Evolutionary conservation across 805 yeast species (phyloP), one percentile per base, ranked within the genome.

Genomic region (Kluyveromyces starmeri): DNA sequence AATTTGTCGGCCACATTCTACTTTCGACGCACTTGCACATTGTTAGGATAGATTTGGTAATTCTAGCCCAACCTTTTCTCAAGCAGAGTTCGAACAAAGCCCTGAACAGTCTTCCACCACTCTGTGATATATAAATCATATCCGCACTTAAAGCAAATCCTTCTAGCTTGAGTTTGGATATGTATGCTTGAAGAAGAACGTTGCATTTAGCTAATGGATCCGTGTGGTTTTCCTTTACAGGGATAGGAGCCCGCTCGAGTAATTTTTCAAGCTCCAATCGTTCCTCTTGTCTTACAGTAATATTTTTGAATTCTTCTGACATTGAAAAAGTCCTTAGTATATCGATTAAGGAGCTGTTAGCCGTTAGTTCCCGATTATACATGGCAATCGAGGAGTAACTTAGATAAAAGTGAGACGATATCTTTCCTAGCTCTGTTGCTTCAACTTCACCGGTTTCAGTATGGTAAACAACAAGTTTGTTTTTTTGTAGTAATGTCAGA

Each of bases 111-210:
- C 99, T 70, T 3, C 94, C 89, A 1, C 96, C 96, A 26, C 94
- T 84, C 56, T 92, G 97, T 0, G 92, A 82, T 26, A 92, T 75
- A 52, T 83, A 92, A 3, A 84, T 68, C 95, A 88, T 85, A 62
- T 92, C 99, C 0, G 95, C 76, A 70, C 81, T 75, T 40, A 94
- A 59, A 0, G 96, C 96, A 61, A 84, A 83, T 0, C 97, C 97
- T 1, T 82, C 92, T 12, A 92, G 62, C 7, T 66, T 62, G 16
- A 88, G 61, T 23, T 78, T 60, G 1, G 96, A 82, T n/a, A 92
- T 83, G 48, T 83, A 85, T 0, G 95, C 73, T 51, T 92, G 98
- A 9, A 92, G 60, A 23, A 92, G 57, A 6, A 85, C 73, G 44
- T 78, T 85, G 14, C 83, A 71, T 53, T 92, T 92, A 0, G 94